A percentile compares a stretch with the other conserved stretches of the same genome.
phyloP scores from a whole-genome alignment of 139 green algal genomes.

The Chlorella vulgaris region DNA sequence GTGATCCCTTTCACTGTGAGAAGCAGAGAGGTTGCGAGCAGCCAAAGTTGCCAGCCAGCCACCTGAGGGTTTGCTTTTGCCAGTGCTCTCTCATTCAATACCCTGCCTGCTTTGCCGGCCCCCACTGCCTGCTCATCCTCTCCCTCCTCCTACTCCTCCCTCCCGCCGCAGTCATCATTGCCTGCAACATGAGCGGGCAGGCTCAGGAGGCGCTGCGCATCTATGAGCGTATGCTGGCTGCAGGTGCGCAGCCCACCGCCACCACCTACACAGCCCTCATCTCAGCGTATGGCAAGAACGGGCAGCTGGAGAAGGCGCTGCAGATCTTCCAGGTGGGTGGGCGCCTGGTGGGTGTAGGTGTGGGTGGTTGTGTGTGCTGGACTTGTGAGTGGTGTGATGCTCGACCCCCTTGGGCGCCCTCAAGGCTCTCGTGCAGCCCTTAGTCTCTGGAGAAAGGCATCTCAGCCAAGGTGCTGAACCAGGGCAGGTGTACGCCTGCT shows the following conservation, averaged over 20 bases:
- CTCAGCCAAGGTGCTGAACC: too few species aligned
- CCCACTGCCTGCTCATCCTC: background rate
- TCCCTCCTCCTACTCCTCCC: background rate
- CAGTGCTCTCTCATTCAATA: too few species aligned
- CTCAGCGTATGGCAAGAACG: slow-evolving; percentile 79
- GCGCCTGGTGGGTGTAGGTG: background rate
- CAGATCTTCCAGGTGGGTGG: slow-evolving; percentile 66
- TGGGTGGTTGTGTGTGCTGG: too few species aligned
- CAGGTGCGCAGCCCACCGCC: slow-evolving; percentile 72
- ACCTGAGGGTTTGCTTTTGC: too few species aligned
- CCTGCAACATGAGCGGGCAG: slow-evolving; percentile 60
- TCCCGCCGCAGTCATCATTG: slow-evolving; percentile 51
- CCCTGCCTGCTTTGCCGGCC: background rate
- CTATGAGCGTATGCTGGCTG: slow-evolving; percentile 82
- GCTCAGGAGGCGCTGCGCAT: slow-evolving; percentile 70
- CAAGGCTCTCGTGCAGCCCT: too few species aligned
- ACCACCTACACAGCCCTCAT: slow-evolving; percentile 91
- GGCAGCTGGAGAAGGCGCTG: slow-evolving; percentile 67
- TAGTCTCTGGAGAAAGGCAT: too few species aligned
- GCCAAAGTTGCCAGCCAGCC: too few species aligned
- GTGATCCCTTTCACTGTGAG: too few species aligned
- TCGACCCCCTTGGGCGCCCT: too few species aligned
- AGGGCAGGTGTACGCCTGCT: too few species aligned
- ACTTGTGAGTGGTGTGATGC: too few species aligned
- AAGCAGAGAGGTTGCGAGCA: background rate